phyloP scores from a whole-genome alignment of 176 grass and related monocot species.

The Juncus effusus region DNA sequence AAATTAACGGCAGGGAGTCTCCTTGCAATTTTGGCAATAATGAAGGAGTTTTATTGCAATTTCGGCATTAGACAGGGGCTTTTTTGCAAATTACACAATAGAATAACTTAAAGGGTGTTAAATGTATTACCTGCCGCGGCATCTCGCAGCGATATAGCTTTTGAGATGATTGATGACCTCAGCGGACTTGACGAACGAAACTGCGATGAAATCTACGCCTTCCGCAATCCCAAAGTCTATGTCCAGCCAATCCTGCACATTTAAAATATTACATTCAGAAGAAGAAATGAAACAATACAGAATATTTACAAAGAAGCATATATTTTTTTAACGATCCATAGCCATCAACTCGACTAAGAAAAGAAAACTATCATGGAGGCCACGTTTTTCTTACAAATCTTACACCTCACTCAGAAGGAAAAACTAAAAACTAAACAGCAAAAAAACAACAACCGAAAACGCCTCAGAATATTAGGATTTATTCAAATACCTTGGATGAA shows the following conservation, averaged over 20 bases:
- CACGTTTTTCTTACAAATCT: too few relatives aligned
- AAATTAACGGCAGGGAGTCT: too few relatives aligned
- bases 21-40: too few relatives aligned
- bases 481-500: slow-evolving; percentile 71
- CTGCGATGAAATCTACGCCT: slow-evolving; percentile 96
- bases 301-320: background rate
- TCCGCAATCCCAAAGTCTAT: slow-evolving; percentile 97
- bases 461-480: too few relatives aligned
- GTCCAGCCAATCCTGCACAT: slow-evolving; percentile 95
- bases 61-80: too few relatives aligned
- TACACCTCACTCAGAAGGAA: too few relatives aligned
- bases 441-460: too few relatives aligned
- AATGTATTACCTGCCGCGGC: slow-evolving; percentile 51
- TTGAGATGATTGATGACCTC: slow-evolving; percentile 95
- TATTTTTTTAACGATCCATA: background rate
- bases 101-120: too few relatives aligned
- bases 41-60: too few relatives aligned
- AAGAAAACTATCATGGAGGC: background rate
- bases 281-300: slow-evolving; percentile 1
- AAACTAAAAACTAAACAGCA: too few relatives aligned
- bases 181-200: slow-evolving; percentile 96
- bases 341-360: slow-evolving; percentile 5
- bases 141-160: slow-evolving; percentile 91
- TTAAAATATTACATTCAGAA: slow-evolving; percentile 12
- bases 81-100: too few relatives aligned